Conservation (phyloP, 495 filamentous ascomycete genomes). For the Xylaria acuta region DNA sequence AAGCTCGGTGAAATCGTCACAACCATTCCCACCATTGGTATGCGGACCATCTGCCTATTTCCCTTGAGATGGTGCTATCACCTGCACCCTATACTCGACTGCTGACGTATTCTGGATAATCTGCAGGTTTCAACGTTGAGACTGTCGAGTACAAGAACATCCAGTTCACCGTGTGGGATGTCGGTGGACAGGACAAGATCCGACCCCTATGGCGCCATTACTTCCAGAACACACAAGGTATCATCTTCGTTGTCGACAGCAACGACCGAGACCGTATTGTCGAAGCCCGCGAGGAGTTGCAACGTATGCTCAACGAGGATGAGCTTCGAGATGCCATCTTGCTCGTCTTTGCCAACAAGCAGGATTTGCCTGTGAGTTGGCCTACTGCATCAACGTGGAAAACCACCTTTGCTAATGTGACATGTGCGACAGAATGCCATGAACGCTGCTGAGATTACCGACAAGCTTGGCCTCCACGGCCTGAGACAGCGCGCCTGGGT, state of each 20-base stretch:
- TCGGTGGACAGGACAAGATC: conserved; percentile 99
- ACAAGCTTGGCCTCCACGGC: conserved; percentile 99
- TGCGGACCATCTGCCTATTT: conserved; percentile 47
- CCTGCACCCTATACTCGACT: conserved; percentile 22
- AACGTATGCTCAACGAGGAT: conserved; percentile 99
- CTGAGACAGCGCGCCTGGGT: conserved; percentile 98
- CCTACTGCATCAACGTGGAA: not conserved
- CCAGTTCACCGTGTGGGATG: conserved; percentile 99
- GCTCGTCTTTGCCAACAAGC: conserved; percentile 99
- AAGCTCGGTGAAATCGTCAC: conserved; percentile 99
- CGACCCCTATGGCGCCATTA: conserved; percentile 99
- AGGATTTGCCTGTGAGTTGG: conserved; percentile 92
- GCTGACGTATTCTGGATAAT: conserved; percentile 39
- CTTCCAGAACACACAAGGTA: conserved; percentile 99
- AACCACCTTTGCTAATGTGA: conserved; percentile 11
- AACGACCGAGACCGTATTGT: conserved; percentile 99
- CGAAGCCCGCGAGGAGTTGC: conserved; percentile 98
- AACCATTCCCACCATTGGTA: conserved; percentile 99
- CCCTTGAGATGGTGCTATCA: conserved; percentile 3
- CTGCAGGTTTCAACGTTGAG: conserved; percentile 97
- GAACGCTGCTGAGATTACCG: conserved; percentile 99
- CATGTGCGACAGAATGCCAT: conserved; percentile 81
- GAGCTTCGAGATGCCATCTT: conserved; percentile 97
- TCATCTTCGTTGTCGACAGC: conserved; percentile 99
- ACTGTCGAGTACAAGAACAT: conserved; percentile 99